Base-by-base conservation (phyloP, 139 green algal species). In the Tetradesmus obliquus region DNA sequence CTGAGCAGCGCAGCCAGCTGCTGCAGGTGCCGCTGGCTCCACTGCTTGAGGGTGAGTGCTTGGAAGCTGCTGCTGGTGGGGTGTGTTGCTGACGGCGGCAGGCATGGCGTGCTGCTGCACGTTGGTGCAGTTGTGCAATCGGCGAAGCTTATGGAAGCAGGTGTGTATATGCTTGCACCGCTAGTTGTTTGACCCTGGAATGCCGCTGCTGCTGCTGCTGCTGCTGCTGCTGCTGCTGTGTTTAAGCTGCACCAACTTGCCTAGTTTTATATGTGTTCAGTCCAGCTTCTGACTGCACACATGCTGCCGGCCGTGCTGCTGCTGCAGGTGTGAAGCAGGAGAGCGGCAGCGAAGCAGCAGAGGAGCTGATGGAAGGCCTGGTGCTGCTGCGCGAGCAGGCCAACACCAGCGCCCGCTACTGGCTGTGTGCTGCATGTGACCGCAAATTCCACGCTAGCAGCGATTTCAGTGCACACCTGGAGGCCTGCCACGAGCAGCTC, bases 311-410 rank as follows among this genome's bases (percentile, higher is more conserved):
- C 6, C 0, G 12, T 62, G 76, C 45, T 74, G 13, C 58, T 91
- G 58, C 2, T 87, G 57, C 93, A 95, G 94, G 82, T 57, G 93
- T 96, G 81, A 91, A 94, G 24, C 74, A 83, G 6, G 95, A 96
- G 92, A 91, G 94, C 51, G 95, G 94, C 12, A 84, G 54, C 58
- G 93, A 95, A 12, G 93, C 89, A 0, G 94, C 94, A 54, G 93
- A 95, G 82, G 95, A 96, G 91, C 88, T 96, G 76, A 95, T 93
- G 66, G 91, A 97, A 82, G 94, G 93, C 1, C 92, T 97, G 93
- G 92, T 94, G 92, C 91, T 96, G 89, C 89, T 97, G 91, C 91
- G 93, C 5, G 94, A 95, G 88, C 90, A 93, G 57, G 91, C 84
- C 88, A 94, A 93, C 88, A 87, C 71, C 58, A 92, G 85, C n/a